A percentile compares a stretch with the other conserved stretches of the same genome.
These are phyloP conservation scores for Trichoderma semiorbis DNA, from an alignment of 2,329 filamentous ascomycete species.

Conservation along the genomic window DNA sequence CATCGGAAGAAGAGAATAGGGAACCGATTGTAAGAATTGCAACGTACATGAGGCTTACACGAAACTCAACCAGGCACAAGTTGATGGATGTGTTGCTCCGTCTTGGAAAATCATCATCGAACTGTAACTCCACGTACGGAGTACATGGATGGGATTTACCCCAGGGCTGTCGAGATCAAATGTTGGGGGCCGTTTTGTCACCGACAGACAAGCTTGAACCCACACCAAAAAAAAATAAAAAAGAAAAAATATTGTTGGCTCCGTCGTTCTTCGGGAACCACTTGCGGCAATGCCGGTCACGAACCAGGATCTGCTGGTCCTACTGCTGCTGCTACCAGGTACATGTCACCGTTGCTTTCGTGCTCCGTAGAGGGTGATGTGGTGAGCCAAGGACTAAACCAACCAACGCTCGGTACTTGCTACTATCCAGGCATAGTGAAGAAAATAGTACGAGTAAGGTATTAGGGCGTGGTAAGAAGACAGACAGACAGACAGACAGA, in stretches of 20 bases:
- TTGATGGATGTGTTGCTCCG: not conserved
- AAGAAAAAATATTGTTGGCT: not conserved
- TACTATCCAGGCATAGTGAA: not conserved
- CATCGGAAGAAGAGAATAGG: not conserved
- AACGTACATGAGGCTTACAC: not conserved
- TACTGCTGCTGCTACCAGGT: not conserved
- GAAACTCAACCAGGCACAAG: not conserved
- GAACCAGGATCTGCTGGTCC: not conserved
- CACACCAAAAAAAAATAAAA: not conserved
- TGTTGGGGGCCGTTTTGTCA: not conserved
- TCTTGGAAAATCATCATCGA: not conserved
- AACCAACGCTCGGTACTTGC: not conserved
- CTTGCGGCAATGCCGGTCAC: slow-evolving; percentile 10
- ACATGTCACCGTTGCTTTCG: not conserved
- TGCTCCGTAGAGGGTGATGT: not conserved
- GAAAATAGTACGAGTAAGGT: no score
- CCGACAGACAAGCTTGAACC: not conserved
- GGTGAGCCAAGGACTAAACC: not conserved
- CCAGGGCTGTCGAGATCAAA: not conserved
- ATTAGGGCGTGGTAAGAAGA: not conserved
- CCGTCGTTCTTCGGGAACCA: not conserved
- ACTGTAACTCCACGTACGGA: not conserved
- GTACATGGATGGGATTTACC: not conserved
- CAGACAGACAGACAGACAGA: no score
- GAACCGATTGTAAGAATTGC: not conserved